Evolutionary conservation across 192 early-diverging fungal genomes (phyloP).

Genomic region (Phycomyces blakesleeanus): DNA sequence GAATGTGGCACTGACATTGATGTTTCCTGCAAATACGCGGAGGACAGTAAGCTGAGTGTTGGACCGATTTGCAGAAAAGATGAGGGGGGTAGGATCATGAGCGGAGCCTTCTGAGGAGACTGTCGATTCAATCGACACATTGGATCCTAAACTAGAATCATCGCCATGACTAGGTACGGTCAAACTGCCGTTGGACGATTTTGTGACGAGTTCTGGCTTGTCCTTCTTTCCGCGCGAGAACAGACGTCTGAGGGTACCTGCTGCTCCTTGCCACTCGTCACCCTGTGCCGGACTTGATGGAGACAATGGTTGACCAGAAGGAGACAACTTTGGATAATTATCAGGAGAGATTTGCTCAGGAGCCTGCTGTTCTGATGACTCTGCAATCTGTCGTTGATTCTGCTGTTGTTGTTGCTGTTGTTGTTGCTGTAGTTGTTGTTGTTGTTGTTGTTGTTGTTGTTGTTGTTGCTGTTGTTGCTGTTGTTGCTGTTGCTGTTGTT

Average conservation of each 20-base stretch:
- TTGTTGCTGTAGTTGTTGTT: neutral
- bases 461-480: slow-evolving; percentile 16
- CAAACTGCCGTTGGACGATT: slow-evolving; percentile 4
- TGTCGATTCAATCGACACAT: neutral
- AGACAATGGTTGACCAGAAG: neutral
- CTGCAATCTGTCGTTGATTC: no score
- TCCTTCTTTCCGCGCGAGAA: slow-evolving; percentile 19
- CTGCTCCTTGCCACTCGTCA: neutral
- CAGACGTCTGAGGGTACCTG: slow-evolving; percentile 3
- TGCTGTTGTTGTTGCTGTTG: slow-evolving; percentile 14
- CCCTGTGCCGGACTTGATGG: neutral
- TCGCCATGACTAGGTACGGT: neutral
- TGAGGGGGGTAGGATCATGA: slow-evolving; percentile 17
- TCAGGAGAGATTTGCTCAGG: no score
- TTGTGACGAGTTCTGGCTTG: neutral
- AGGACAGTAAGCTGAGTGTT: slow-evolving; percentile 42
- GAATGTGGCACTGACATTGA: slow-evolving; percentile 50
- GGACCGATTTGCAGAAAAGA: slow-evolving; percentile 1
- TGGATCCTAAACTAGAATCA: slow-evolving; percentile 3
- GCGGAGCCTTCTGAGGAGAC: neutral
- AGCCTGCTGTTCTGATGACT: no score
- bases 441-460: slow-evolving; percentile 1
- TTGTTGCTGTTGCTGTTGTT: slow-evolving; percentile 10
- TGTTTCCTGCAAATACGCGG: slow-evolving; percentile 55
- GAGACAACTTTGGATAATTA: neutral